These are phyloP conservation scores for Apophysomyces sp. DNA, from an alignment of 371 early-diverging fungal species.

Conservation along the genomic window DNA sequence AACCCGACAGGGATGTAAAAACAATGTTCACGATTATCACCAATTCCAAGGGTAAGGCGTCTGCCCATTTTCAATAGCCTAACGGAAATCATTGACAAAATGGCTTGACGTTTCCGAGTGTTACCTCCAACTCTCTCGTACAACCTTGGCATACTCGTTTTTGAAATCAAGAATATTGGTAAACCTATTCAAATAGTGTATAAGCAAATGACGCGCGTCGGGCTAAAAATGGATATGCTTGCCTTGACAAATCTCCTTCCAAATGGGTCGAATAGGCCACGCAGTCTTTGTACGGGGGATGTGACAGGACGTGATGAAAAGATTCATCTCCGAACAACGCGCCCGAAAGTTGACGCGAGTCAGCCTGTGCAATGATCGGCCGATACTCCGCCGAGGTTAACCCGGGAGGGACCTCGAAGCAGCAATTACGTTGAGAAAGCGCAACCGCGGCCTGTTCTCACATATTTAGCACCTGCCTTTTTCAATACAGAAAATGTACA, in stretches of 20 bases:
- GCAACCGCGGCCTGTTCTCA: constrained; percentile 70
- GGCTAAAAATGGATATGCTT: background rate
- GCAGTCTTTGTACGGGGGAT: constrained; percentile 95
- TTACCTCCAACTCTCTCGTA: constrained; percentile 70
- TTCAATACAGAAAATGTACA: no score
- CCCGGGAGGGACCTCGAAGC: constrained; percentile 75
- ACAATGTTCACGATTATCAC: constrained; percentile 88
- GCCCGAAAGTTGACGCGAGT: constrained; percentile 64
- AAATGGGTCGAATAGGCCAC: constrained; percentile 74
- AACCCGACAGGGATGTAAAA: constrained; percentile 89
- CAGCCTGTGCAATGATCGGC: constrained; percentile 82
- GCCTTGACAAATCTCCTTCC: constrained; percentile 80
- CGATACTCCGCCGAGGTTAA: constrained; percentile 75
- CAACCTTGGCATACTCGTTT: constrained; percentile 73
- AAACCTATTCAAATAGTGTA: constrained; percentile 41
- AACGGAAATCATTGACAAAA: background rate
- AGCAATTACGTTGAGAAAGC: constrained; percentile 82
- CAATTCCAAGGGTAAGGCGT: constrained; percentile 84
- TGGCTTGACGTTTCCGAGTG: background rate
- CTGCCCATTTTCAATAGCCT: constrained; percentile 75
- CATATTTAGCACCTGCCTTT: background rate
- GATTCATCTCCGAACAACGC: constrained; percentile 60
- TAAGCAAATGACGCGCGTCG: background rate
- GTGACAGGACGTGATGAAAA: constrained; percentile 86
- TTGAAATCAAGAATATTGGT: constrained; percentile 78